Conservation (phyloP, 352 stramenopile genomes). For the Globisporangium emineosum region DNA sequence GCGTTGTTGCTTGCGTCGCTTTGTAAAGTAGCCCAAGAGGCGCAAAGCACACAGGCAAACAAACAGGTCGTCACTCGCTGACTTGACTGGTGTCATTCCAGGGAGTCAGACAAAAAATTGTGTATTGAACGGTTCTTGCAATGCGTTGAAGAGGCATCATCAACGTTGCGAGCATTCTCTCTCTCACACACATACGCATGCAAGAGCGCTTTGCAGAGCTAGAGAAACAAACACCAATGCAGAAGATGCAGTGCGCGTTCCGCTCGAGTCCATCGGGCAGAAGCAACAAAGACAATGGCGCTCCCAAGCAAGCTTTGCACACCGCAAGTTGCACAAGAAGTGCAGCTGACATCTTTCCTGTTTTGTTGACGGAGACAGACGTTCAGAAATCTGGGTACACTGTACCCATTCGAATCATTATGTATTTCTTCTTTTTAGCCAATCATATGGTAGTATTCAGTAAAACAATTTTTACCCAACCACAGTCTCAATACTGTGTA, state of each 20-base stretch:
- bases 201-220: neutral
- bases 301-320: neutral
- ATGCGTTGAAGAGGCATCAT: too few species aligned
- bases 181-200: neutral
- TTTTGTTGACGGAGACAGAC: neutral
- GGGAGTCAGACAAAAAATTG: neutral
- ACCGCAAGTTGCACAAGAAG: neutral
- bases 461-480: neutral
- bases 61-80: neutral
- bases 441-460: neutral
- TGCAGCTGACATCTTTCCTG: neutral
- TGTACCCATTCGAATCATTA: neutral
- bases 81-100: neutral
- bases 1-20: neutral
- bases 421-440: slow-evolving; percentile 3
- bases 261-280: too few species aligned
- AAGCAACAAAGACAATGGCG: neutral
- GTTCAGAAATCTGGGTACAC: neutral
- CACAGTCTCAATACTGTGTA: neutral
- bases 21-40: neutral
- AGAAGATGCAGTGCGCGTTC: neutral
- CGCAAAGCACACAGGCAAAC: neutral
- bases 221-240: neutral
- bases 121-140: too few species aligned
- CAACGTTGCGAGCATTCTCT: neutral